Base-by-base conservation (phyloP, 345 rosid genomes). In the Eucalyptus viminalis region DNA sequence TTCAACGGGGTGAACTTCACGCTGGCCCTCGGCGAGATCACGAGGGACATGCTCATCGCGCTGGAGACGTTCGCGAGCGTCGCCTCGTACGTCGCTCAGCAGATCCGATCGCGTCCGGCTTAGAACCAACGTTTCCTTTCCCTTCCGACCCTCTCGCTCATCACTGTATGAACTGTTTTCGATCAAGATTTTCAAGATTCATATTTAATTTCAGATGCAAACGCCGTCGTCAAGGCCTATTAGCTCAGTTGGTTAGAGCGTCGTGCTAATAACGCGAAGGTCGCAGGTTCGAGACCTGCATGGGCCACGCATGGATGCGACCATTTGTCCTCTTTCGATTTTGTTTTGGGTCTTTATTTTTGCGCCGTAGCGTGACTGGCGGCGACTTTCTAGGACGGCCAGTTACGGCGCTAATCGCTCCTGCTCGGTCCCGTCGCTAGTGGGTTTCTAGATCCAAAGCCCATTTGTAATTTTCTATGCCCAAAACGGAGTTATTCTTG, bases 231-330 rank as follows among this genome's bases (percentile, higher is more conserved):
- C 25, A 6, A 6, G 91, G 92, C 92, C 91, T 88, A 91, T 88
- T 91, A 89, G 93, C 93, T 90, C 88, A 92, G 97, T 5, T 95
- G 97, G 98, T 97, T 95, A 96, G 95, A 97, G 98, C 96, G 96
- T 95, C 95, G 94, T 96, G 97, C 96, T 95, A 96, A 95, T 96
- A 94, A 97, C 97, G 98, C 97, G 95, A 95, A 95, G 97, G 98
- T 95, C 95, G 94, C 92, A 91, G 90, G 94, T 92, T 93, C 92
- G 91, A 92, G 86, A 92, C 93, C 92, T 93, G 94, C 91, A 93
- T 93, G 93, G 93, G 94, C 95, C 94, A 93, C 44, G 9, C 47
- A 11, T 6, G 4, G 58, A 53, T 21, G 0, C 27, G 6, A 7
- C 24, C 14, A 11, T 37, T 11, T 37, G 4, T 19, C 24, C 3